Percentiles rank a stretch among this genome's conserved stretches.
Evolutionary conservation across 2,329 filamentous ascomycete species (phyloP).

Genomic region (Diplodia mutila): DNA sequence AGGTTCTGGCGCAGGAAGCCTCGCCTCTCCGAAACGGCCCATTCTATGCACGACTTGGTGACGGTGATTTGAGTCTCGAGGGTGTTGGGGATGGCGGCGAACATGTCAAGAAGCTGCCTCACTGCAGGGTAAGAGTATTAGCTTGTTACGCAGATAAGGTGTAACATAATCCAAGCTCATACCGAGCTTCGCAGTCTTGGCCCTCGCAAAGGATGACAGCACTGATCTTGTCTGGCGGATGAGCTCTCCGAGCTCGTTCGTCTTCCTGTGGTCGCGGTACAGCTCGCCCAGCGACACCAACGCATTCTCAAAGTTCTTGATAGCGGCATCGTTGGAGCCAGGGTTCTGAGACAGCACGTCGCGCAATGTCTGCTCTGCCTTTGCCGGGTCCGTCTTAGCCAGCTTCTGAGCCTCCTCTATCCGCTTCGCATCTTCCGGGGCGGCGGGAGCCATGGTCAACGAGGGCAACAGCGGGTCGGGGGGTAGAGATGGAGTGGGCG

Average conservation of each 20-base stretch:
- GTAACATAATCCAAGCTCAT: slow-evolving; percentile 43
- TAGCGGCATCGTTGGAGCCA: slow-evolving; percentile 80
- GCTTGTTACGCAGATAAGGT: background rate
- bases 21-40: slow-evolving; percentile 91
- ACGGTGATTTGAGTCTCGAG: slow-evolving; percentile 92
- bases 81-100: slow-evolving; percentile 90
- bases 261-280: slow-evolving; percentile 85
- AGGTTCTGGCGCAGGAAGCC: slow-evolving; percentile 98
- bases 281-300: slow-evolving; percentile 88
- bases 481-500: slow-evolving; percentile 12
- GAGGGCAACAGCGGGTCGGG: background rate
- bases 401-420: slow-evolving; percentile 89
- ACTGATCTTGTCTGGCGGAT: slow-evolving; percentile 88
- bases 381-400: slow-evolving; percentile 75
- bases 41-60: slow-evolving; percentile 99
- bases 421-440: slow-evolving; percentile 60
- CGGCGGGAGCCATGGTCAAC: slow-evolving; percentile 29
- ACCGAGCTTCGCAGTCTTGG: slow-evolving; percentile 98
- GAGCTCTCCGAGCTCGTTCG: slow-evolving; percentile 82
- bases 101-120: slow-evolving; percentile 93
- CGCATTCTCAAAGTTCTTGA: slow-evolving; percentile 89
- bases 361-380: slow-evolving; percentile 87
- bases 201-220: slow-evolving; percentile 95
- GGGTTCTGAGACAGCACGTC: slow-evolving; percentile 85
- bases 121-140: slow-evolving; percentile 57